Evolutionary conservation across 2,329 filamentous ascomycete species (phyloP), one percentile per base, ranked within the genome.

Genomic region (Hypoxylon sp.): DNA sequence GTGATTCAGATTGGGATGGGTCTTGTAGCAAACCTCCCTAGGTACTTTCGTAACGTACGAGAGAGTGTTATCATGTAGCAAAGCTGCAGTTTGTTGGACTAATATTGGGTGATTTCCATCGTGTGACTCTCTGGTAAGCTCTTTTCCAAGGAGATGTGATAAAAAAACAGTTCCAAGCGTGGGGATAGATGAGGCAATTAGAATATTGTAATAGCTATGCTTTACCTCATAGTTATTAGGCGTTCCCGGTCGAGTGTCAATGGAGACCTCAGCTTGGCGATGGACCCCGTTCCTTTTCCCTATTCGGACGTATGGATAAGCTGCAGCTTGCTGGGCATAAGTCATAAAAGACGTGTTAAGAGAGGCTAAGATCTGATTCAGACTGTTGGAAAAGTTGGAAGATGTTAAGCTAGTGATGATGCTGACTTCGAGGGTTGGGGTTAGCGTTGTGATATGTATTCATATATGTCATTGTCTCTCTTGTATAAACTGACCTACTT

Each of bases 181-280:
- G 3, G 11, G 19, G 11, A 59, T 26, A 44, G 26, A 22, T 35
- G 60, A 59, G 48, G 33, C 39, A 54, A 52, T 59, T 61, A 19
- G 13, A 14, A 26, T 31, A 52, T 35, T 46, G 13, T 54, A 10
- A 42, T 44, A 39, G 19, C 11, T 39, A 44, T 29, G 24, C 24
- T 61, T 65, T 68, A 67, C 64, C 60, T 70, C 60, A 64, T 65
- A 59, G 64, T 52, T 59, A 62, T 57, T 33, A 51, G 24, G 22
- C n/a, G 17, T 22, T 14, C 22, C 24, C 8, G 29, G 42, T 47
- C 22, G 3, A 46, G 46, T 42, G 37, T 54, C 26, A 52, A 54
- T 37, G 47, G 39, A 37, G 48, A 42, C 37, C n/a, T 53, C 50
- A 63, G 53, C 54, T 66, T 50, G 11, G 31, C 13, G 22, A 53